Base-by-base conservation (phyloP, 176 grass and related monocot species). In the Dendrocalamus sinicus region DNA sequence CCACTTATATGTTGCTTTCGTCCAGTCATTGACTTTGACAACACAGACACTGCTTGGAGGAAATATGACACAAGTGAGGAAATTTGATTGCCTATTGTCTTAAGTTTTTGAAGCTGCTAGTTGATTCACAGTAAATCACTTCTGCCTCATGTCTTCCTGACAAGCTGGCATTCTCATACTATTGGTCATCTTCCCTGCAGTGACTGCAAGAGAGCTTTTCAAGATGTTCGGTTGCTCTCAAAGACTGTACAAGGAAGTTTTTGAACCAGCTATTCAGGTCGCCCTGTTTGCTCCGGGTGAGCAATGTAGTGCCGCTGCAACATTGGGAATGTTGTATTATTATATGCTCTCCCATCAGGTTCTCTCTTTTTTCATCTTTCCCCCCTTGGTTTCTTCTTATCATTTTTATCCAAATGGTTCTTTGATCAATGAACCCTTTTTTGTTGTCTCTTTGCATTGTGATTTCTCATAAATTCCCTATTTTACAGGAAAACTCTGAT, bases 261-360 rank as follows among this genome's bases (percentile, higher is more conserved):
- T 95, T 88, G 89, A 93, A 86, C 91, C 91, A 44, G 77, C 89
- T 63, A 86, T 97, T 88, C 91, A 93, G 82, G 89, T 67, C 32
- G 70, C 90, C 73, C 72, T 97, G 50, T 94, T 97, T 94, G 83
- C 91, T 81, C 90, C 86, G 17, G 92, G 84, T 30, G 92, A 94
- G 71, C 86, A 97, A 86, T 92, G 89, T 63, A 94, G 95, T 93
- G 95, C 92, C 47, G 89, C 90, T 86, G 92, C 89, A 28, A 94
- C 92, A 84, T 87, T 94, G 73, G 92, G 88, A 32, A 93, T 97
- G 91, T 45, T 97, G 75, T 93, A 94, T 62, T 97, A 97, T 77
- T 97, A 97, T 81, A 74, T 94, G 70, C 77, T 97, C 70, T 94
- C 92, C 73, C 95, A 90, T 88, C 95, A 97, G 95, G 92, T 97